Conservation (phyloP, 768 basidiomycete species). For the Lactarius indigo region DNA sequence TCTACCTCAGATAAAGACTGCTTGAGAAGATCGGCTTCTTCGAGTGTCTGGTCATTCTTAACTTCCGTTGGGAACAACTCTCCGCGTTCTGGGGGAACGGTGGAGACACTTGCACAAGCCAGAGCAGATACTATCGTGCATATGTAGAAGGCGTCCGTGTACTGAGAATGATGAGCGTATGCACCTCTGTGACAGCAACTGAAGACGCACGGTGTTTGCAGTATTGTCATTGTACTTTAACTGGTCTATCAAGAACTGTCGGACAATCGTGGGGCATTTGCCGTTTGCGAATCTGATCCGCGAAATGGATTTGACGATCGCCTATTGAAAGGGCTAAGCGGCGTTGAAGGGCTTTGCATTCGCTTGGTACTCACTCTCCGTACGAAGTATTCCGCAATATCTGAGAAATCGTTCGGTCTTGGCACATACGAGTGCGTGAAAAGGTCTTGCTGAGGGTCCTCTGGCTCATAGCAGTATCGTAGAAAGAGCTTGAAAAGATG, state of each 20-base stretch:
- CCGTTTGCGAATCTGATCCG: slow-evolving; percentile 84
- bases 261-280: slow-evolving; percentile 80
- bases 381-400: slow-evolving; percentile 90
- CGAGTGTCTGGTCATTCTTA: slow-evolving; percentile 59
- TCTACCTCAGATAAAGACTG: slow-evolving; percentile 80
- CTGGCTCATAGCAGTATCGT: slow-evolving; percentile 85
- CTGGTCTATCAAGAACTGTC: slow-evolving; percentile 87
- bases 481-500: slow-evolving; percentile 95
- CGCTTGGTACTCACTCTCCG: slow-evolving; percentile 62
- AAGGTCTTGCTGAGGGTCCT: slow-evolving; percentile 75
- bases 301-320: slow-evolving; percentile 77
- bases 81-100: slow-evolving; percentile 73
- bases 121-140: slow-evolving; percentile 81
- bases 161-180: slow-evolving; percentile 44
- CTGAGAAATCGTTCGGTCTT: slow-evolving; percentile 90
- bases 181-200: slow-evolving; percentile 12
- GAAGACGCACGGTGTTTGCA: slow-evolving; percentile 66
- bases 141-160: slow-evolving; percentile 87
- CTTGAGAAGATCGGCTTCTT: slow-evolving; percentile 67
- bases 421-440: slow-evolving; percentile 90
- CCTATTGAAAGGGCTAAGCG: slow-evolving; percentile 40
- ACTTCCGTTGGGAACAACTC: slow-evolving; percentile 70
- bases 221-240: slow-evolving; percentile 96
- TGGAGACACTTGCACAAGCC: slow-evolving; percentile 74
- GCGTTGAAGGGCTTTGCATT: neutral